phyloP scores from a whole-genome alignment of 1,284 basidiomycete species.

The Leccinum subspadiceum region DNA sequence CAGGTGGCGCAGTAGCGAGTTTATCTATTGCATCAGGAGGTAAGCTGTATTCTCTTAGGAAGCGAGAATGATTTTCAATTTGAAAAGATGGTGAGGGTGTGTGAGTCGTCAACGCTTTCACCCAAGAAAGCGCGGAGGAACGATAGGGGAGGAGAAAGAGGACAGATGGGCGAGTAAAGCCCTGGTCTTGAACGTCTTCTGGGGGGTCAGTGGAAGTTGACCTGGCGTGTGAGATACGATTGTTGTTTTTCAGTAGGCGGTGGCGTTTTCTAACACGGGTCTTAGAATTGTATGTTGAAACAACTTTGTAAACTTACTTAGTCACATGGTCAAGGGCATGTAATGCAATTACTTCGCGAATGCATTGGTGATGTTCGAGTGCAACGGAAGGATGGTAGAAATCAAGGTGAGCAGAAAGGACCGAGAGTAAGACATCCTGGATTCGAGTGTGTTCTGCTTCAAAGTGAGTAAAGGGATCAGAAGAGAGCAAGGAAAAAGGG shows the following conservation, averaged over 20 bases:
- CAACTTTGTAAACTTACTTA: conserved; percentile 52
- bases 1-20: conserved; percentile 66
- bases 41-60: conserved; percentile 79
- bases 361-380: conserved; percentile 49
- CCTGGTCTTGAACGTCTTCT: conserved; percentile 90
- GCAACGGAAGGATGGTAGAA: conserved; percentile 67
- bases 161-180: conserved; percentile 94
- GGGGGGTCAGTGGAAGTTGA: conserved; percentile 50
- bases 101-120: conserved; percentile 64
- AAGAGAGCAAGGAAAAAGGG: neutral
- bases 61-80: conserved; percentile 85
- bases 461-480: conserved; percentile 12
- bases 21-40: conserved; percentile 84
- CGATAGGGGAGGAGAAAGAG: conserved; percentile 93
- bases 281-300: conserved; percentile 9
- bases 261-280: conserved; percentile 74
- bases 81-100: conserved; percentile 71
- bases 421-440: conserved; percentile 64
- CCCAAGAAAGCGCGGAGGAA: conserved; percentile 82
- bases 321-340: conserved; percentile 85
- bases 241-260: conserved; percentile 92
- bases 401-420: conserved; percentile 70
- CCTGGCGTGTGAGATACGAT: conserved; percentile 76
- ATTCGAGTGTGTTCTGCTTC: conserved; percentile 50
- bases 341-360: conserved; percentile 67